These are phyloP conservation scores for Candida methanosorbosa DNA, from an alignment of 805 yeast species.

Conservation along the genomic window DNA sequence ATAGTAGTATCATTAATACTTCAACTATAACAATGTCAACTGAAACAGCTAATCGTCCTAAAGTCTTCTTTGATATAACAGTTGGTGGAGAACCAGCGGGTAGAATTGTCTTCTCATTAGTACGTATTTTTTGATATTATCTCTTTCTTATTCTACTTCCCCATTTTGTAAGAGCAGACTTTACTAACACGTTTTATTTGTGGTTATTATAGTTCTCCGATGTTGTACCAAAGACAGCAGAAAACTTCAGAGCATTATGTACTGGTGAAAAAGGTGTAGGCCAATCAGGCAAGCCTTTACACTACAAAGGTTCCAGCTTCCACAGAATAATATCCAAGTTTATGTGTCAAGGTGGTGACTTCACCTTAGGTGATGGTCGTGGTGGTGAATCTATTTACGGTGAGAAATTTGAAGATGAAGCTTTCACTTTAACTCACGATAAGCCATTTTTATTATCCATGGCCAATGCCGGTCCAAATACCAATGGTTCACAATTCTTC, in stretches of 20 bases:
- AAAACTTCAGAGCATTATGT: slow-evolving; percentile 81
- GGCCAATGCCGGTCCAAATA: slow-evolving; percentile 96
- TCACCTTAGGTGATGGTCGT: slow-evolving; percentile 62
- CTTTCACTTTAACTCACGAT: slow-evolving; percentile 67
- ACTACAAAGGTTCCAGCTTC: slow-evolving; percentile 80
- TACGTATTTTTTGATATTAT: too few species aligned
- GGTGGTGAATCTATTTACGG: slow-evolving; percentile 84
- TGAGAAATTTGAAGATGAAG: slow-evolving; percentile 85
- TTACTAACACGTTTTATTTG: too few species aligned
- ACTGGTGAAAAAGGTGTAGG: slow-evolving; percentile 80
- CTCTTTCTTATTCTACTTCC: background rate
- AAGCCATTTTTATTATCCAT: slow-evolving; percentile 84
- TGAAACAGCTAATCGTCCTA: slow-evolving; percentile 26
- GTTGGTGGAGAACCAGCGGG: slow-evolving; percentile 66
- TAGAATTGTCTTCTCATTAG: slow-evolving; percentile 69
- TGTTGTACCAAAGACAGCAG: slow-evolving; percentile 81
- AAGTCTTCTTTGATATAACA: slow-evolving; percentile 71
- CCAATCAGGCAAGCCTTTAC: slow-evolving; percentile 52
- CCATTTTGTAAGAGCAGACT: too few species aligned
- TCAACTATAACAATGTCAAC: slow-evolving; percentile 3
- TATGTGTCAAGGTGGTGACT: slow-evolving; percentile 95
- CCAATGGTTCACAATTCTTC: slow-evolving; percentile 95
- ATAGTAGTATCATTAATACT: background rate
- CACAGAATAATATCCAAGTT: slow-evolving; percentile 86
- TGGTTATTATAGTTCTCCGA: too few species aligned